Base-by-base conservation (phyloP, 768 basidiomycete species). In the Lactarius tabidus region DNA sequence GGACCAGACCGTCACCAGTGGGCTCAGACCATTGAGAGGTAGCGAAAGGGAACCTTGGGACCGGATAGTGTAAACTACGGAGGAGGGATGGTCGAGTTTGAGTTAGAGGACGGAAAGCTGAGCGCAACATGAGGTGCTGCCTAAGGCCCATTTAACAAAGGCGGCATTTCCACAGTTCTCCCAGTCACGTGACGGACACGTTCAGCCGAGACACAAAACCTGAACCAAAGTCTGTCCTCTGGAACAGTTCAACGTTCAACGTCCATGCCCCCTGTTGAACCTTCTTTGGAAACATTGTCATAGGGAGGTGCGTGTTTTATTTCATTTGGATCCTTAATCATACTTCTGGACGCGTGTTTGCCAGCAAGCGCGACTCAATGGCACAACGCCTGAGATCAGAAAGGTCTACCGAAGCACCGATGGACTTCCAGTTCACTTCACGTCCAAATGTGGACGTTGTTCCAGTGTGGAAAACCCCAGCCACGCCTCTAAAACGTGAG, bases 351-450 rank as follows among this genome's bases (percentile, higher is more conserved):
- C 61, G 60, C 65, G 61, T 66, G 65, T 66, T 33, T 58, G 23
- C 57, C 60, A 23, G 61, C 60, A 39, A 52, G 63, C 57, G 6
- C 57, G 18, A 45, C n/a, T 8, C 23, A 20, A 66, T 68, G 67
- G 56, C 56, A 31, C 59, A 61, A 66, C 51, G 43, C 35, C 43
- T 38, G n/a, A 39, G 51, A 56, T 65, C 69, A 59, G 74, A 77
- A 61, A 82, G 88, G 70, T 89, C 88, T 15, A 90, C 79, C 57
- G 92, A 93, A 72, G 89, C 88, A 3, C 92, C 92, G 5, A 94
- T 94, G 92, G 91, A 94, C 75, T 94, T 86, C 75, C 85, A 93
- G 73, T 93, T 87, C 79, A 93, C 91, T 10, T 85, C 86, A 69
- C 82, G 90, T 29, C 81, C 84, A 18, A 82, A 74, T 66, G 79